Base-by-base conservation (phyloP, 495 filamentous ascomycete species). In the Glutinoglossum americanum region DNA sequence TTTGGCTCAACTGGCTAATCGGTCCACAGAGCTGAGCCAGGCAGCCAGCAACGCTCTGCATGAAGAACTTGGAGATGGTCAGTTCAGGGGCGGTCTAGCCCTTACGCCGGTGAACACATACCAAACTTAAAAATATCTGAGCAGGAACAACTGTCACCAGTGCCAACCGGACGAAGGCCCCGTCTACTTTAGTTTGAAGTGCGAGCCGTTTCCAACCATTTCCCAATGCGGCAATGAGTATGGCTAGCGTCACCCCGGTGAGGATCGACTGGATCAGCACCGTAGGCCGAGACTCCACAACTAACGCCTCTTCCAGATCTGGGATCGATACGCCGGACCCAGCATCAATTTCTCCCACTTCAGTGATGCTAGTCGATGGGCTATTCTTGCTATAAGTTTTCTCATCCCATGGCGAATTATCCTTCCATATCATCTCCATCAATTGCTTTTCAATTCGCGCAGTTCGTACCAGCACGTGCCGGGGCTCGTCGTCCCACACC, bases 401-500 rank as follows among this genome's bases (percentile, higher is more conserved):
- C 17, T 72, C 64, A 19, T 70, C 69, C 48, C 68, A 63, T n/a
- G 69, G 62, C 6, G 69, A 62, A 3, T 67, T 74, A 0, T 64
- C 62, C 21, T 69, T 69, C 73, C 77, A 80, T 33, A 80, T 78
- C 61, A 77, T 71, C 54, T 68, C 65, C 65, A 83, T 75, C 47
- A 83, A 60, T 28, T 74, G 68, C 51, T 63, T 60, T 64, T 81
- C 74, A 23, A 82, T 67, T 32, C 64, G 64, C 10, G 69, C 65
- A 1, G 71, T 76, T 28, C 80, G 71, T 1, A 67, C 64, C 17
- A 81, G 61, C 11, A 81, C 62, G 39, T 75, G 70, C 60, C 73
- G 71, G 0, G 80, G 78, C 28, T 80, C 74, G 58, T 84, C 80
- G 49, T 80, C 80, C 80, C 80, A 84, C n/a, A 83, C 78, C 15